These are phyloP conservation scores for Dacryopinax primogenitus DNA, from an alignment of 768 basidiomycete genomes.

Conservation along the genomic window DNA sequence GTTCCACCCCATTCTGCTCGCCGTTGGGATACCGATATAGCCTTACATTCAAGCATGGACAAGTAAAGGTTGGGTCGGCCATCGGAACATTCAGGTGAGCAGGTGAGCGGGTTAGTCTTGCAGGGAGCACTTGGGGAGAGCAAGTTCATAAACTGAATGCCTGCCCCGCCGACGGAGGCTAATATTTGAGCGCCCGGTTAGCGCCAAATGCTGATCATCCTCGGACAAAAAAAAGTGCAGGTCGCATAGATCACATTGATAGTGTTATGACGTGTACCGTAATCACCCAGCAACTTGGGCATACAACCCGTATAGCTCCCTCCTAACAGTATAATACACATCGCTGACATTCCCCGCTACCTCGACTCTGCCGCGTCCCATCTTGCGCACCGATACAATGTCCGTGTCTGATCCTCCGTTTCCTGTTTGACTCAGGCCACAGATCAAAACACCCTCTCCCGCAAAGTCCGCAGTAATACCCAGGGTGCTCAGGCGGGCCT, in stretches of 20 bases:
- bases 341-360: conserved; percentile 80
- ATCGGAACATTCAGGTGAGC: neutral
- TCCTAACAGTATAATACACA: conserved; percentile 78
- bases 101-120: neutral
- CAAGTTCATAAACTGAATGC: neutral
- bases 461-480: conserved; percentile 85
- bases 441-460: conserved; percentile 93
- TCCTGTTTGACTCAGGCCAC: conserved; percentile 43
- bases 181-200: conserved; percentile 1
- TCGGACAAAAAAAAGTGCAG: too few relatives aligned
- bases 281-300: conserved; percentile 54
- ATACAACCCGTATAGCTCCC: conserved; percentile 80
- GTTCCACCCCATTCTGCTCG: neutral
- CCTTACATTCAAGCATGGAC: conserved; percentile 1
- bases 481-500: conserved; percentile 58
- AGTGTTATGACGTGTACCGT: neutral
- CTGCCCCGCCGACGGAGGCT: neutral
- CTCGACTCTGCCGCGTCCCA: conserved; percentile 70
- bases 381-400: conserved; percentile 74
- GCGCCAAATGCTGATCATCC: neutral
- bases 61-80: neutral
- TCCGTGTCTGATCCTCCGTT: conserved; percentile 36
- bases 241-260: too few relatives aligned
- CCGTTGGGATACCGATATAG: neutral
- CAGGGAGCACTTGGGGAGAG: too few relatives aligned